Percentiles rank a stretch among this genome's conserved stretches.
Conservation (phyloP, 2,329 filamentous ascomycete species). For the Neurospora sp. region DNA sequence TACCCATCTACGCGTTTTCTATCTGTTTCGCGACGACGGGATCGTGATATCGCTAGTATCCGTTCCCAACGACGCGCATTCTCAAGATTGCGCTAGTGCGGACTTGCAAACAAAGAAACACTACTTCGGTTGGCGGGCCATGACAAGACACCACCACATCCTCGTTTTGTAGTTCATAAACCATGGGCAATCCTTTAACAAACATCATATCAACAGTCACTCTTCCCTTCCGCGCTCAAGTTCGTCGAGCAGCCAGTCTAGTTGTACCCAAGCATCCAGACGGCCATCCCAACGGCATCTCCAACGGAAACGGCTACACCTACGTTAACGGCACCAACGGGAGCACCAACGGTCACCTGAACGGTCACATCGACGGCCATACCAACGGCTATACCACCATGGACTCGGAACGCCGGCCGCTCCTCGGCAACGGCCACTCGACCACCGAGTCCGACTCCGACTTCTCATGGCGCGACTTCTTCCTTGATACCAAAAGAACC, state of each 20-base stretch:
- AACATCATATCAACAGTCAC: slow-evolving; percentile 2
- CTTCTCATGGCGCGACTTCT: slow-evolving; percentile 25
- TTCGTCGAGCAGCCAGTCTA: background rate
- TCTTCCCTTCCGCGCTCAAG: background rate
- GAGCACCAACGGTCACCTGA: background rate
- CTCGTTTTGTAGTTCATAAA: background rate
- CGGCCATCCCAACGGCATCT: background rate
- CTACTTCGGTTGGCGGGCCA: background rate
- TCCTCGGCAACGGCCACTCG: slow-evolving; percentile 8
- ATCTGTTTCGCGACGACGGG: background rate
- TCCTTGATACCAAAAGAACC: slow-evolving; percentile 39
- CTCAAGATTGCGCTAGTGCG: background rate
- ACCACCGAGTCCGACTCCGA: slow-evolving; percentile 6
- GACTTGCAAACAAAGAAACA: background rate
- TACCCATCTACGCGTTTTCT: background rate
- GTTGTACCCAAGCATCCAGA: background rate
- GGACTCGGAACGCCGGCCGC: slow-evolving; percentile 9
- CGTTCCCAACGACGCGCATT: background rate
- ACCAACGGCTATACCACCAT: background rate
- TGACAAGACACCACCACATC: background rate
- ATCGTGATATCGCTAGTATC: background rate
- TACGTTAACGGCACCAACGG: slow-evolving; percentile 6
- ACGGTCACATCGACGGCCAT: background rate
- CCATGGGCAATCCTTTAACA: slow-evolving; percentile 4
- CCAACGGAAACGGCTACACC: slow-evolving; percentile 3